Conservation (phyloP, 257 asterid species). For the Solanum ahanhuiri region DNA sequence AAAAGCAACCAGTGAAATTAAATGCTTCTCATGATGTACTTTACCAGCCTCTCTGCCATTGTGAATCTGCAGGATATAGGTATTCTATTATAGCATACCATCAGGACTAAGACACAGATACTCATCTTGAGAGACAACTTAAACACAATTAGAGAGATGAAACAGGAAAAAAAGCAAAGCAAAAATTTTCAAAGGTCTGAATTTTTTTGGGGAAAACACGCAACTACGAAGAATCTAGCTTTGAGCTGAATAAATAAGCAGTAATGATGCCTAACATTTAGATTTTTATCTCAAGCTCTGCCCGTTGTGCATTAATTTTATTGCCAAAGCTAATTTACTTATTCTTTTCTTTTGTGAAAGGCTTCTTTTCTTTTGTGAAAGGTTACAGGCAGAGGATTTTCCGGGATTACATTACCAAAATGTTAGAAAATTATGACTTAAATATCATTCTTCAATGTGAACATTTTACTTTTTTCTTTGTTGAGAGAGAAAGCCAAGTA, state of each 20-base stretch:
- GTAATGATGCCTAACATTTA: neutral
- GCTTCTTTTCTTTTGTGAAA: no score
- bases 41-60: constrained; percentile 28
- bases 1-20: constrained; percentile 59
- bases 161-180: neutral
- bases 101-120: neutral
- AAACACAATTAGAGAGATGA: neutral
- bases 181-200: neutral
- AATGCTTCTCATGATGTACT: constrained; percentile 41
- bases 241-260: neutral
- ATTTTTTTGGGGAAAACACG: neutral
- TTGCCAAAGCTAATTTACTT: neutral
- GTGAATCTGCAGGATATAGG: constrained; percentile 34
- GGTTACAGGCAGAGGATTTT: neutral
- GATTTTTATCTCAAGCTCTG: neutral
- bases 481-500: neutral
- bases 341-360: neutral
- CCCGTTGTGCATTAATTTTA: neutral
- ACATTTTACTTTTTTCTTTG: neutral
- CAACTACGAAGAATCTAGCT: neutral
- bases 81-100: neutral
- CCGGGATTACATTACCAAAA: neutral
- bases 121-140: neutral
- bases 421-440: neutral
- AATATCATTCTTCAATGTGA: neutral